Base-by-base conservation (phyloP, 148 eudicot genomes). In the Persicaria tinctoria region DNA sequence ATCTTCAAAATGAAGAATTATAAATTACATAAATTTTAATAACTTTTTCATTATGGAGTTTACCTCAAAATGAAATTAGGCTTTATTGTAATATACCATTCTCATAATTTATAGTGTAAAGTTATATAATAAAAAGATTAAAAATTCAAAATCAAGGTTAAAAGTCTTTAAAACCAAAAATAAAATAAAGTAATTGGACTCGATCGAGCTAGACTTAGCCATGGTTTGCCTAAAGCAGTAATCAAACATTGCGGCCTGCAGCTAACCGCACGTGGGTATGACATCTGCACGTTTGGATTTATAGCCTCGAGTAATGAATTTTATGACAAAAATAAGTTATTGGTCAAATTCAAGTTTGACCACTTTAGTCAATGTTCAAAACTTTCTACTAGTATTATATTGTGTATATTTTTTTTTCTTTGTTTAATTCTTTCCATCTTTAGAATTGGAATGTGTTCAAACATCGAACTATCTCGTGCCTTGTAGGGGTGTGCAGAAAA, bases 191-290 rank as follows among this genome's bases (percentile, higher is more conserved):
- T 32, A 32, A 32, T 32, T 32, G 41, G 41, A 32, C 41, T 32
- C 2, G 41, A 32, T 32, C 41, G 41, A 32, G 53, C 23, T 14
- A 0, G 18, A 55, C 18, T 3, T 4, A 14, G 20, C 20, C 41
- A 32, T 32, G 41, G 41, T 32, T 32, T 32, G 41, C 38, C 38
- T 32, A 32, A 55, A 4, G 1, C 41, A 60, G 16, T 32, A 12
- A 63, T 63, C 68, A 27, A 63, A 63, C 16, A 63, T 63, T 63
- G 45, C 68, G 68, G 68, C 68, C 46, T 32, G 68, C 68, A 63
- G 11, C 45, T 16, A 63, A 63, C 45, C 46, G 16, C 68, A 27
- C 68, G 68, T 63, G 68, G 45, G 68, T 50, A 50, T 50, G 41
- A 50, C 12, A 12, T 12, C 53, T 50, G 41, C 41, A 32, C 53